Percentiles rank a stretch among this genome's conserved stretches.
These are phyloP conservation scores for Auxenochlorella pyrenoidosa DNA, from an alignment of 139 green algal species.

Conservation along the genomic window DNA sequence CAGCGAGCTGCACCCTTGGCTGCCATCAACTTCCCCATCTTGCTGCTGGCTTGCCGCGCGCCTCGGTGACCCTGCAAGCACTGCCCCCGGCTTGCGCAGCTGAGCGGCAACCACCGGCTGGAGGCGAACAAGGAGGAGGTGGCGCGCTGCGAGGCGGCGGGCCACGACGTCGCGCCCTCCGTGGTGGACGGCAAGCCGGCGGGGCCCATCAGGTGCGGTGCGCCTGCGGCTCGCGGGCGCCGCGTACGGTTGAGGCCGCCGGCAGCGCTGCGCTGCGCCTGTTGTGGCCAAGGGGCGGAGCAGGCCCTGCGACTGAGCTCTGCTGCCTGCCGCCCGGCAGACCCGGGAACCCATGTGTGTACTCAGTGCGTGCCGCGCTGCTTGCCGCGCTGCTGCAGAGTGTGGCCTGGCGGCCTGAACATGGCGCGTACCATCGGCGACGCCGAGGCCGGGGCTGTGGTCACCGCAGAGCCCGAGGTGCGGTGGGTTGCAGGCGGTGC, in stretches of 20 bases:
- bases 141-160: slow-evolving; percentile 63
- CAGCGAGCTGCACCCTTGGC: not conserved
- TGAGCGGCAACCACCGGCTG: slow-evolving; percentile 77
- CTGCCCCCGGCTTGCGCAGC: not conserved
- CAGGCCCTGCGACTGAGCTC: too few species aligned
- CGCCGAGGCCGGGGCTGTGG: slow-evolving; percentile 53
- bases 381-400: slow-evolving; percentile 51
- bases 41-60: too few species aligned
- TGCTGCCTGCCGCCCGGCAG: too few species aligned
- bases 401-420: slow-evolving; percentile 92
- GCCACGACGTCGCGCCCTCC: slow-evolving; percentile 58
- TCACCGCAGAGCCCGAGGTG: slow-evolving; percentile 69
- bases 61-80: not conserved
- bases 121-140: slow-evolving; percentile 77
- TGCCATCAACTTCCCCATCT: too few species aligned
- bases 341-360: too few species aligned
- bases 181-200: slow-evolving; percentile 44
- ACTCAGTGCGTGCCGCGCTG: not conserved
- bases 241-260: too few species aligned
- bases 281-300: too few species aligned
- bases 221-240: too few species aligned
- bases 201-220: slow-evolving; percentile 63
- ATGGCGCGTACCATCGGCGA: slow-evolving; percentile 91
- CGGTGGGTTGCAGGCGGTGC: not conserved
- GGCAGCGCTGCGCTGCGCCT: too few species aligned